Evolutionary conservation across 441 rosid genomes (phyloP).

Genomic region (Syzygium syzygioides): DNA sequence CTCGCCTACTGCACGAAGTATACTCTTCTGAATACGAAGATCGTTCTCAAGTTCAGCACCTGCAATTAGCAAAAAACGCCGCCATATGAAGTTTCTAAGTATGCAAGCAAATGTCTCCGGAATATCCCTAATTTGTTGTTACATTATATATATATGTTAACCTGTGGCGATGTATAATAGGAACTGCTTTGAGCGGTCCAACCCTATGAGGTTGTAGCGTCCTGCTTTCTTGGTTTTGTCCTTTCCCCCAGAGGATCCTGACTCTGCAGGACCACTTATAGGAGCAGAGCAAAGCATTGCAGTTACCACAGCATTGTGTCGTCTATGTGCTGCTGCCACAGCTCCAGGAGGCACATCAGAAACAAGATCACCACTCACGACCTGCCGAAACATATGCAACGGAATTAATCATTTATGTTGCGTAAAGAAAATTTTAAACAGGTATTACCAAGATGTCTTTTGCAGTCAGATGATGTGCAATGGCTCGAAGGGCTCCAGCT

Average conservation of each 20-base stretch:
- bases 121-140: not conserved
- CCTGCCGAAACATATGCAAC: slow-evolving; percentile 39
- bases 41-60: slow-evolving; percentile 84
- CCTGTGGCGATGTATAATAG: slow-evolving; percentile 83
- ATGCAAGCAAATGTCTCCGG: not conserved
- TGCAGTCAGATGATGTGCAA: slow-evolving; percentile 81
- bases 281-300: slow-evolving; percentile 84
- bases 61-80: slow-evolving; percentile 21
- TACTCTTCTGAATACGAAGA: slow-evolving; percentile 55
- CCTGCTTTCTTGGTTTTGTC: slow-evolving; percentile 86
- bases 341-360: slow-evolving; percentile 95
- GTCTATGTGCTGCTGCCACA: slow-evolving; percentile 84
- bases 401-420: not conserved
- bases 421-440: not conserved
- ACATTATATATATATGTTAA: not conserved
- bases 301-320: slow-evolving; percentile 85
- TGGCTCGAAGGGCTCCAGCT: slow-evolving; percentile 93
- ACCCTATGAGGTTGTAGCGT: slow-evolving; percentile 66
- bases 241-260: slow-evolving; percentile 64
- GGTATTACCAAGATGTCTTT: slow-evolving; percentile 72
- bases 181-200: slow-evolving; percentile 70
- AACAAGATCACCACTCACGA: slow-evolving; percentile 95
- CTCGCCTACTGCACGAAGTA: slow-evolving; percentile 85
- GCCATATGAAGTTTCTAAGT: slow-evolving; percentile 5
- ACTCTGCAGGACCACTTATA: slow-evolving; percentile 72